Evolutionary conservation across 176 grass and related monocot genomes (phyloP).

Genomic region (Aechmea fasciata): DNA sequence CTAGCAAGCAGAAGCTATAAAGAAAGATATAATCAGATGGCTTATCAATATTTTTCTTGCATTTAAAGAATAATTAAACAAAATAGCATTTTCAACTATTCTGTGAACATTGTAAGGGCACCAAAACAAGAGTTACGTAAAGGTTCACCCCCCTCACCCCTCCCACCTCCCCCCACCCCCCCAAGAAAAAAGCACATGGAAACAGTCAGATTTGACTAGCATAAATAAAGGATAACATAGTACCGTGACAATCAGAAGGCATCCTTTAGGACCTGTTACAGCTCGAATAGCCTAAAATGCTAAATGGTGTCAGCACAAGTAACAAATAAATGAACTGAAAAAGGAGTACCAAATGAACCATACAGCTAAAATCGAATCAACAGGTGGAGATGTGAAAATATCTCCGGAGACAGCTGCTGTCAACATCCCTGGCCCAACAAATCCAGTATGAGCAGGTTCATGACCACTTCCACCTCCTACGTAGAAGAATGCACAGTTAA

Average conservation of each 20-base stretch:
- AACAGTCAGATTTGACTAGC: neutral
- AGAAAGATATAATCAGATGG: neutral
- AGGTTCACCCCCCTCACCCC: neutral
- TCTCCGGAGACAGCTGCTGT: constrained; percentile 94
- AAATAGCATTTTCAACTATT: neutral
- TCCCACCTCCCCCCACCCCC: too few species aligned
- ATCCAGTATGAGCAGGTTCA: constrained; percentile 94
- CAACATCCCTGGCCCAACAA: constrained; percentile 97
- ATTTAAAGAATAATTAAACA: neutral
- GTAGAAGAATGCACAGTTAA: constrained; percentile 20
- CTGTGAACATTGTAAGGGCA: neutral
- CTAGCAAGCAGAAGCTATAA: constrained; percentile 1
- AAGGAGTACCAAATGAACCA: constrained; percentile 22
- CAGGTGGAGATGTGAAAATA: constrained; percentile 84
- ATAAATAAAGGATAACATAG: constrained; percentile 6
- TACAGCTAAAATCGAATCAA: constrained; percentile 93
- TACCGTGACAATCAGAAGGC: constrained; percentile 98
- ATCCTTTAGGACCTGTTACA: constrained; percentile 93
- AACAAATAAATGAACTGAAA: constrained; percentile 13
- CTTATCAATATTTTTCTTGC: neutral
- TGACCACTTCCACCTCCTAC: constrained; percentile 96
- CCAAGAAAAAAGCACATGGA: neutral
- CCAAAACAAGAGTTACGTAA: neutral
- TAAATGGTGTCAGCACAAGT: constrained; percentile 19
- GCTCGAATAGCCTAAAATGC: constrained; percentile 86